These are phyloP conservation scores for Diplocarpon rosae DNA, from an alignment of 2,329 filamentous ascomycete species.

Conservation along the genomic window DNA sequence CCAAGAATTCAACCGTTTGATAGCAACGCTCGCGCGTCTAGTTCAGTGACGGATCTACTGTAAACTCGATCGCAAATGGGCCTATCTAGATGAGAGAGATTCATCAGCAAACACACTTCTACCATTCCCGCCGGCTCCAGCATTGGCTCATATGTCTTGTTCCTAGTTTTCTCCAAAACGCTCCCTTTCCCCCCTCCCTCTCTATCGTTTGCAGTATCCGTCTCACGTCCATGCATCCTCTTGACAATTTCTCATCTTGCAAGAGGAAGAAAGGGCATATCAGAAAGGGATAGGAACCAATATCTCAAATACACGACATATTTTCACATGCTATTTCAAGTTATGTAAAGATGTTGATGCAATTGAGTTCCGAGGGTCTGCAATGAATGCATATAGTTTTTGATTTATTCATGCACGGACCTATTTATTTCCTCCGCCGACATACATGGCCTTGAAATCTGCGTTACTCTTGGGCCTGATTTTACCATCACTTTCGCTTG, in stretches of 20 bases:
- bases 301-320: too few relatives aligned
- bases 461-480: constrained; percentile 40
- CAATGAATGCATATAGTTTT: too few relatives aligned
- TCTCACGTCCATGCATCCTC: constrained; percentile 19
- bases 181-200: constrained; percentile 12
- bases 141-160: constrained; percentile 13
- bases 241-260: constrained; percentile 19
- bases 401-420: constrained; percentile 1
- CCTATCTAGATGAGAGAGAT: too few relatives aligned
- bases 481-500: constrained; percentile 14
- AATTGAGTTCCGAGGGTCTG: too few relatives aligned
- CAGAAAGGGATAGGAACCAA: too few relatives aligned
- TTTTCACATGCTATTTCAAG: too few relatives aligned
- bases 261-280: constrained; percentile 3
- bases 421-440: constrained; percentile 20
- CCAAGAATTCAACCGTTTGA: too few relatives aligned
- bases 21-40: too few relatives aligned
- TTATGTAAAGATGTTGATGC: too few relatives aligned
- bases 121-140: constrained; percentile 20
- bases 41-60: too few relatives aligned
- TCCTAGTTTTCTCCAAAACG: constrained; percentile 16
- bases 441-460: constrained; percentile 41
- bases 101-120: constrained; percentile 1
- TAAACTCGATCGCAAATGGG: too few relatives aligned
- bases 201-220: constrained; percentile 8